Percentiles rank a stretch among this genome's conserved stretches.
Evolutionary conservation across 2,329 filamentous ascomycete genomes (phyloP).

Genomic region (Alternaria sp.): DNA sequence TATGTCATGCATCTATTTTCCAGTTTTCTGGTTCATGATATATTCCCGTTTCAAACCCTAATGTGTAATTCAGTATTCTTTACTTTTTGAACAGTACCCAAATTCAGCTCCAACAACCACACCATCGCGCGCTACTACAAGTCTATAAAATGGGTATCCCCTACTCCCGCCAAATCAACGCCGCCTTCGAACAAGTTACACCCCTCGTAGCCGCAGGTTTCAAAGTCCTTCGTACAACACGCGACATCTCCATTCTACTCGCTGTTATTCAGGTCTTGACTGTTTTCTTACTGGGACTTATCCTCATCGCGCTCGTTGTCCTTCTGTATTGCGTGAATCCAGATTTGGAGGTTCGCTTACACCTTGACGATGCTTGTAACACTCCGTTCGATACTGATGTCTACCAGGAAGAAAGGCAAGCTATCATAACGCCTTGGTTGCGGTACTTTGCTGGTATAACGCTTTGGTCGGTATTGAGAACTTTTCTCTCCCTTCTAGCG

Average conservation of each 20-base stretch:
- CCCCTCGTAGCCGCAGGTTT: constrained; percentile 61
- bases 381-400: neutral
- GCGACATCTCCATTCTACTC: constrained; percentile 60
- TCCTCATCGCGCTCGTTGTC: constrained; percentile 51
- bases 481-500: neutral
- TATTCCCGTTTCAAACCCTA: neutral
- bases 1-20: neutral
- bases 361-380: neutral
- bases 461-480: constrained; percentile 30
- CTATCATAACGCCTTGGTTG: constrained; percentile 56
- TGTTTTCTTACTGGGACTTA: constrained; percentile 53
- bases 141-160: constrained; percentile 59
- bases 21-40: neutral
- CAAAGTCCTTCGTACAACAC: constrained; percentile 60
- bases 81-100: neutral
- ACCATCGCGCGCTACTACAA: neutral
- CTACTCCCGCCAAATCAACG: constrained; percentile 62
- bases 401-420: constrained; percentile 47
- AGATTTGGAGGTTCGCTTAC: constrained; percentile 52
- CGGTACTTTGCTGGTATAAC: constrained; percentile 42
- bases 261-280: constrained; percentile 59
- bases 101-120: neutral
- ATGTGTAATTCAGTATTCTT: neutral
- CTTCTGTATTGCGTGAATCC: constrained; percentile 60
- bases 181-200: constrained; percentile 63